A percentile compares a stretch with the other conserved stretches of the same genome.
Evolutionary conservation across 345 rosid species (phyloP).

Genomic region (Schrenkiella parvula): DNA sequence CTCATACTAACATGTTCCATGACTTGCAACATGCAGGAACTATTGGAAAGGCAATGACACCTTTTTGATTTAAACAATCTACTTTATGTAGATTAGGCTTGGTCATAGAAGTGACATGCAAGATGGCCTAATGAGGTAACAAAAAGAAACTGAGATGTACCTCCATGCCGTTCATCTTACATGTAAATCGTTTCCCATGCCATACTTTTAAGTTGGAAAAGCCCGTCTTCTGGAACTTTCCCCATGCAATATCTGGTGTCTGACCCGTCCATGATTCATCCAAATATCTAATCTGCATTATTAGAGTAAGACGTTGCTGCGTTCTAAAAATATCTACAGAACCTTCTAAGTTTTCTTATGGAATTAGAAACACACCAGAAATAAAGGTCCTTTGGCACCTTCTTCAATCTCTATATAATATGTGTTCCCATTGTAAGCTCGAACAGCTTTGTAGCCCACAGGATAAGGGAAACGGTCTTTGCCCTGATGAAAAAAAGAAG

Average conservation of each 20-base stretch:
- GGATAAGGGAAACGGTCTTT: constrained; percentile 95
- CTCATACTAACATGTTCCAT: neutral
- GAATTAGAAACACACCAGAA: constrained; percentile 44
- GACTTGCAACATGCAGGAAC: neutral
- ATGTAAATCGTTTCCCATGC: constrained; percentile 77
- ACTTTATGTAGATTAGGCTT: neutral
- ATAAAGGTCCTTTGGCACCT: constrained; percentile 80
- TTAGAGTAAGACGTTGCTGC: constrained; percentile 3
- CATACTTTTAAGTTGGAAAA: constrained; percentile 48
- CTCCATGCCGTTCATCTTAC: constrained; percentile 76
- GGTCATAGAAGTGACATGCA: neutral
- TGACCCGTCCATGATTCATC: constrained; percentile 70
- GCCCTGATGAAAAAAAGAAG: constrained; percentile 53
- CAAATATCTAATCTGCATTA: constrained; percentile 53
- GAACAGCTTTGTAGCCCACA: constrained; percentile 71
- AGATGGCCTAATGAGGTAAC: neutral
- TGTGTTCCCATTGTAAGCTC: constrained; percentile 51
- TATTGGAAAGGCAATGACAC: neutral
- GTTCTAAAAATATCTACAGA: neutral
- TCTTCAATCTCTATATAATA: constrained; percentile 68
- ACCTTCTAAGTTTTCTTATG: neutral
- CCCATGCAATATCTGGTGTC: constrained; percentile 85
- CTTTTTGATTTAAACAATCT: neutral
- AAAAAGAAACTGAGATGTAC: constrained; percentile 34
- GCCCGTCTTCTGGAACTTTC: constrained; percentile 67